Evolutionary conservation across 108 stramenopile species (phyloP).

Genomic region (Skeletonema marinoi): DNA sequence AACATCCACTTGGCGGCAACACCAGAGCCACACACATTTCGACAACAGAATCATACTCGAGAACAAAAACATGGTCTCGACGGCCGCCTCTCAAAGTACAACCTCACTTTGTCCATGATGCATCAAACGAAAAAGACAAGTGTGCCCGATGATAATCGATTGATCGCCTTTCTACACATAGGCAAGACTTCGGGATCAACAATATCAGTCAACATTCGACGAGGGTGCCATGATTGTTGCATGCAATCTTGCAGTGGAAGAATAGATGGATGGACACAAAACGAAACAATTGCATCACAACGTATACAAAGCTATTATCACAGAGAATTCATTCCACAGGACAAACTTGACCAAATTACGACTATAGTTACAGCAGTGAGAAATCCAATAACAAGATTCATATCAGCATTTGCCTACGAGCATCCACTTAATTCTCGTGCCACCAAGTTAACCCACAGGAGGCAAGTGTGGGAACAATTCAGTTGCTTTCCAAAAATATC

Average conservation of each 20-base stretch:
- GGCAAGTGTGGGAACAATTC: background rate
- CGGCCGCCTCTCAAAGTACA: constrained; percentile 11
- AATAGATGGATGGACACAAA: background rate
- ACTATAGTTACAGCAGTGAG: constrained; percentile 12
- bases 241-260: constrained; percentile 3
- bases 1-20: background rate
- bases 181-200: constrained; percentile 74
- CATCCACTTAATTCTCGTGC: constrained; percentile 3
- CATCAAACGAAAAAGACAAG: background rate
- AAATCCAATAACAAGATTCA: constrained; percentile 12
- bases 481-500: constrained; percentile 7
- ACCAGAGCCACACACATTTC: background rate
- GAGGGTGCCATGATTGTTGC: constrained; percentile 42
- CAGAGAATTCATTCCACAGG: constrained; percentile 4
- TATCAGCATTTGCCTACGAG: constrained; percentile 18
- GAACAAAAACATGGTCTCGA: background rate
- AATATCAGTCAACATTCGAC: constrained; percentile 52
- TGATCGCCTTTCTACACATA: constrained; percentile 52
- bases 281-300: constrained; percentile 12
- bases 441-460: background rate
- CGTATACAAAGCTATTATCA: constrained; percentile 19
- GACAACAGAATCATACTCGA: no score
- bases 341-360: background rate
- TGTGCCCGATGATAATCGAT: constrained; percentile 1
- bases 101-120: constrained; percentile 3